These are phyloP conservation scores for Vanderwaltozyma verrucispora DNA, from an alignment of 805 yeast genomes.

Conservation along the genomic window DNA sequence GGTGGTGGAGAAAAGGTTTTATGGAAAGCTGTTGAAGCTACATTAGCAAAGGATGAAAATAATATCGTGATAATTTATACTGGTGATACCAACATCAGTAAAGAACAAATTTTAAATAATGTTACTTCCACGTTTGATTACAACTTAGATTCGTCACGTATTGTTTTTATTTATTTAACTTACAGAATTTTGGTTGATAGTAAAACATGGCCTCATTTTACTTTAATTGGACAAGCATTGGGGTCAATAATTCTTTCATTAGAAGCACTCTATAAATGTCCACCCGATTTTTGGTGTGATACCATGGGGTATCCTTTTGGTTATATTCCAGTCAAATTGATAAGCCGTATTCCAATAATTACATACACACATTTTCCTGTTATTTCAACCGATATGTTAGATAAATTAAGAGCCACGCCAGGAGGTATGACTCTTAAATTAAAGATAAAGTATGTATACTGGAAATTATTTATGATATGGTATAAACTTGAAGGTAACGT, in stretches of 20 bases:
- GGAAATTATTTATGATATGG: slow-evolving; percentile 53
- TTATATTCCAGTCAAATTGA: slow-evolving; percentile 51
- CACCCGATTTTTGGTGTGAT: slow-evolving; percentile 89
- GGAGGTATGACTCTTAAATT: slow-evolving; percentile 10
- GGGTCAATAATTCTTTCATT: slow-evolving; percentile 62
- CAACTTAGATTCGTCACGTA: slow-evolving; percentile 37
- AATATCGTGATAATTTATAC: slow-evolving; percentile 65
- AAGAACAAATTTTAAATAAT: slow-evolving; percentile 39
- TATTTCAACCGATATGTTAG: slow-evolving; percentile 79
- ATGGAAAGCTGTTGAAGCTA: slow-evolving; percentile 83
- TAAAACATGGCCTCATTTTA: slow-evolving; percentile 63
- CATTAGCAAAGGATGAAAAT: slow-evolving; percentile 38
- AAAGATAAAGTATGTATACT: slow-evolving; percentile 47
- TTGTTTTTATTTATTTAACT: slow-evolving; percentile 52
- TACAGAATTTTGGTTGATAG: slow-evolving; percentile 57
- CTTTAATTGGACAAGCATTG: slow-evolving; percentile 77
- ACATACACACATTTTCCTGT: slow-evolving; percentile 95
- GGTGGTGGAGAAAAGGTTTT: slow-evolving; percentile 98
- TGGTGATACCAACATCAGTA: slow-evolving; percentile 45
- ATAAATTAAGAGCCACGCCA: slow-evolving; percentile 35
- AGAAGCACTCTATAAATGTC: slow-evolving; percentile 56
- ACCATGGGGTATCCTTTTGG: slow-evolving; percentile 91
- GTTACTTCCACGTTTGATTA: slow-evolving; percentile 50
- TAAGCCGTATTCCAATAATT: slow-evolving; percentile 59
- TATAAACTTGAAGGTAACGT: slow-evolving; percentile 61